Evolutionary conservation across 2,329 filamentous ascomycete species (phyloP).

Genomic region (Byssoonygena ceratinophila): DNA sequence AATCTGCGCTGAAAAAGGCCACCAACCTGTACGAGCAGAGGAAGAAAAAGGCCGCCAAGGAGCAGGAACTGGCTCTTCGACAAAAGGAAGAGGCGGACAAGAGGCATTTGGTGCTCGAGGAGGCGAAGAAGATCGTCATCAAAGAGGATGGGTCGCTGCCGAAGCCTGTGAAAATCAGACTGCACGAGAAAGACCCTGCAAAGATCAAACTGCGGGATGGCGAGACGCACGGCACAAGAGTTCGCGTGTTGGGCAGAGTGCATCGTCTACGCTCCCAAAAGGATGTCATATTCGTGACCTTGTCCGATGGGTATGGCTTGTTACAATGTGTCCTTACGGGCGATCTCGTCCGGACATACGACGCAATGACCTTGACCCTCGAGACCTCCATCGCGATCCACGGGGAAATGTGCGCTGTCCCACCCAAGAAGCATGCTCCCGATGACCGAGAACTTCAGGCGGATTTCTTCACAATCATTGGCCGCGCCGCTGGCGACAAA

Average conservation of each 20-base stretch:
- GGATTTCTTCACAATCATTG: constrained; percentile 75
- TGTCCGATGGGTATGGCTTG: constrained; percentile 72
- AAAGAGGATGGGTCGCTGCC: constrained; percentile 63
- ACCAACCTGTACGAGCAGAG: constrained; percentile 61
- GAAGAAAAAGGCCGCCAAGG: constrained; percentile 76
- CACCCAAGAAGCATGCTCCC: constrained; percentile 64
- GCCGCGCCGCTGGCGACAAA: constrained; percentile 70
- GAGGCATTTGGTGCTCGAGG: constrained; percentile 61
- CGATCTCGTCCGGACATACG: constrained; percentile 80
- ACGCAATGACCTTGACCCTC: constrained; percentile 71
- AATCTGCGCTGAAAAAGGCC: constrained; percentile 78
- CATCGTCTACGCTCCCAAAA: constrained; percentile 74
- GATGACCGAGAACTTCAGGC: constrained; percentile 80
- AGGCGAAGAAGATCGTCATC: constrained; percentile 66
- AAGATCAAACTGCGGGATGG: constrained; percentile 42
- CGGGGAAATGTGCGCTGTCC: constrained; percentile 75
- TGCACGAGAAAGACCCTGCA: constrained; percentile 57
- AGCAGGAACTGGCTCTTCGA: constrained; percentile 59
- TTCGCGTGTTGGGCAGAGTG: constrained; percentile 71
- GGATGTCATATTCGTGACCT: constrained; percentile 74
- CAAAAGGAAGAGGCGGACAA: constrained; percentile 64
- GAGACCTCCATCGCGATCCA: constrained; percentile 79
- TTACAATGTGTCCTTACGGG: constrained; percentile 77
- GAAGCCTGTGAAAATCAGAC: constrained; percentile 61
- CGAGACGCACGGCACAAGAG: constrained; percentile 52